These are phyloP conservation scores for Przewalskia tangutica DNA, from an alignment of 257 asterid species.

Conservation along the genomic window DNA sequence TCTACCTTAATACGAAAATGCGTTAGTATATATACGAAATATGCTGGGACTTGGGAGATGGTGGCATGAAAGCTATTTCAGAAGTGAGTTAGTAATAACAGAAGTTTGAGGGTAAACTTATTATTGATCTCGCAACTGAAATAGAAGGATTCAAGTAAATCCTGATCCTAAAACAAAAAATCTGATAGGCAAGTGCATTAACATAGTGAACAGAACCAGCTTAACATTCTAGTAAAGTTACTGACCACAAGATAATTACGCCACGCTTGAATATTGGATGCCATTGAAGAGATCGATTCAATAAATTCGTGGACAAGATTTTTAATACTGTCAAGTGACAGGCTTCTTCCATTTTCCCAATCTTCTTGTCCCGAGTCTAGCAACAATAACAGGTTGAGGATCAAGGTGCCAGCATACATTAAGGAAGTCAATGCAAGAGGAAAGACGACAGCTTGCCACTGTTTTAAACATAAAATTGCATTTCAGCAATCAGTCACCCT, in stretches of 20 bases:
- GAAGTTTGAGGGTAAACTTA: neutral
- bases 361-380: constrained; percentile 30
- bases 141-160: neutral
- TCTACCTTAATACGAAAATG: neutral
- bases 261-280: constrained; percentile 54
- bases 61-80: neutral
- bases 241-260: constrained; percentile 94
- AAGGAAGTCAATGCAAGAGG: constrained; percentile 74
- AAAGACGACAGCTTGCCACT: constrained; percentile 85
- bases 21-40: neutral
- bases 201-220: neutral
- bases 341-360: constrained; percentile 22
- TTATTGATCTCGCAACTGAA: neutral
- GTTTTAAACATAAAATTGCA: constrained; percentile 68
- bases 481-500: constrained; percentile 58
- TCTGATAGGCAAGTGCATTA: neutral
- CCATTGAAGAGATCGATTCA: constrained; percentile 29
- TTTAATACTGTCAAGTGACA: constrained; percentile 21
- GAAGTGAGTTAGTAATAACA: neutral
- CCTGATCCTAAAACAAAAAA: neutral
- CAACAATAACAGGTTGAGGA: constrained; percentile 31
- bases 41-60: neutral
- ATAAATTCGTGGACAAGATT: constrained; percentile 17
- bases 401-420: constrained; percentile 73
- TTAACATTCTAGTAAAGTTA: constrained; percentile 1